Evolutionary conservation across 805 yeast genomes (phyloP).

Genomic region (Ogataea thermomethanolica): DNA sequence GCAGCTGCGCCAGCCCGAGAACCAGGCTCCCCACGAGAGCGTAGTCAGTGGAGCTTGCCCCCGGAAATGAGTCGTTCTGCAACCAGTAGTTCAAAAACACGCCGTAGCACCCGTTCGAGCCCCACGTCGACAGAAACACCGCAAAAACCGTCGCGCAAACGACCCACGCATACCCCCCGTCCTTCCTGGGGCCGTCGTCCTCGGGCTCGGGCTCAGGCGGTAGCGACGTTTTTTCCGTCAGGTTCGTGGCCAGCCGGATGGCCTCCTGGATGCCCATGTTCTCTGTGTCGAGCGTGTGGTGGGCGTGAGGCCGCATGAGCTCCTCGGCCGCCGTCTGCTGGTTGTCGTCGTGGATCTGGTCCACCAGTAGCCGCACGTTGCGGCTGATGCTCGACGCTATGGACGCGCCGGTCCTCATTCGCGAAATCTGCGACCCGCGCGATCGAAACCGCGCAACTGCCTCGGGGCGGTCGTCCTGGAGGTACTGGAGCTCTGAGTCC

Average conservation of each 20-base stretch:
- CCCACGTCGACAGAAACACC: constrained; percentile 58
- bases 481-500: constrained; percentile 1
- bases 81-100: constrained; percentile 55
- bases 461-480: background rate
- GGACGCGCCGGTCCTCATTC: constrained; percentile 5
- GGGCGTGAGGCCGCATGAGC: background rate
- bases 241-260: constrained; percentile 21
- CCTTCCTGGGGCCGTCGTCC: constrained; percentile 31
- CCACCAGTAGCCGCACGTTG: constrained; percentile 4
- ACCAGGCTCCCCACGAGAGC: constrained; percentile 55
- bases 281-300: constrained; percentile 12
- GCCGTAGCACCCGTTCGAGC: constrained; percentile 60
- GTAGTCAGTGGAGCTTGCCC: constrained; percentile 53
- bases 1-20: constrained; percentile 22
- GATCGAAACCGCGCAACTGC: background rate
- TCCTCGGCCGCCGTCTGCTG: constrained; percentile 11
- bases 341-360: constrained; percentile 20
- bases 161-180: constrained; percentile 66
- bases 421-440: background rate
- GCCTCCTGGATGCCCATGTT: constrained; percentile 27
- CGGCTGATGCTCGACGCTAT: constrained; percentile 1
- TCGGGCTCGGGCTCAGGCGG: background rate
- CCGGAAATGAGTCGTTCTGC: constrained; percentile 43
- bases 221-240: constrained; percentile 7
- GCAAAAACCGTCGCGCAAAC: constrained; percentile 40